phyloP scores from a whole-genome alignment of 805 yeast species.

The Metschnikowia lachancei region DNA sequence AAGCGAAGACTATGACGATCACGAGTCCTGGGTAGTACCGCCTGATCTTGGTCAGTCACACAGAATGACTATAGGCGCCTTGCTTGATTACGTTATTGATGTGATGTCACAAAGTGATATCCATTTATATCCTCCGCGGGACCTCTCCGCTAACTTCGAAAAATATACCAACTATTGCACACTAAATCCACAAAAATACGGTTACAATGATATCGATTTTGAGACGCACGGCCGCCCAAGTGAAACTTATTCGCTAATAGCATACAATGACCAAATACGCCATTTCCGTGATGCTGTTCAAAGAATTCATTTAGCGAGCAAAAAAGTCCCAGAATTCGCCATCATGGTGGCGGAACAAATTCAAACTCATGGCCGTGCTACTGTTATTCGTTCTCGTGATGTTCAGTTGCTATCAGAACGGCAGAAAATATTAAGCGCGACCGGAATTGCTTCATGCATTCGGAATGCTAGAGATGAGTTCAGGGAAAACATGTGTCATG shows the following conservation, averaged over 20 bases:
- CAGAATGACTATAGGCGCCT: slow-evolving; percentile 41
- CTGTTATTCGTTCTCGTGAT: slow-evolving; percentile 57
- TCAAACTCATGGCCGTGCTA: slow-evolving; percentile 64
- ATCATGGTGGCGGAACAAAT: slow-evolving; percentile 66
- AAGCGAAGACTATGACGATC: slow-evolving; percentile 16
- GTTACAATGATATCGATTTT: slow-evolving; percentile 33
- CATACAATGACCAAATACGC: slow-evolving; percentile 78
- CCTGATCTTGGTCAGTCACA: slow-evolving; percentile 40
- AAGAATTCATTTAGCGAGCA: slow-evolving; percentile 60
- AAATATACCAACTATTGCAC: slow-evolving; percentile 29
- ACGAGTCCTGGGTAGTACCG: slow-evolving; percentile 34
- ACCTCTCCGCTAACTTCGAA: slow-evolving; percentile 24
- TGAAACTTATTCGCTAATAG: slow-evolving; percentile 50
- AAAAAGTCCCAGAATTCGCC: slow-evolving; percentile 62
- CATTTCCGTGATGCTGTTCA: slow-evolving; percentile 74
- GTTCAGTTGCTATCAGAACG: slow-evolving; percentile 49
- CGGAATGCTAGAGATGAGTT: slow-evolving; percentile 66
- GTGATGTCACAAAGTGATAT: slow-evolving; percentile 51
- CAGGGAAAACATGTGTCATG: slow-evolving; percentile 78
- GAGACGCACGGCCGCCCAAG: slow-evolving; percentile 35
- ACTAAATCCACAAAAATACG: slow-evolving; percentile 45
- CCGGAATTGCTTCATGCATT: slow-evolving; percentile 66
- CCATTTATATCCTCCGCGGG: slow-evolving; percentile 33
- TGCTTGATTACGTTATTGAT: slow-evolving; percentile 61
- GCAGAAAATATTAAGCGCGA: slow-evolving; percentile 54